These are phyloP conservation scores for Didymella pomorum DNA, from an alignment of 2,329 filamentous ascomycete genomes.

Conservation along the genomic window DNA sequence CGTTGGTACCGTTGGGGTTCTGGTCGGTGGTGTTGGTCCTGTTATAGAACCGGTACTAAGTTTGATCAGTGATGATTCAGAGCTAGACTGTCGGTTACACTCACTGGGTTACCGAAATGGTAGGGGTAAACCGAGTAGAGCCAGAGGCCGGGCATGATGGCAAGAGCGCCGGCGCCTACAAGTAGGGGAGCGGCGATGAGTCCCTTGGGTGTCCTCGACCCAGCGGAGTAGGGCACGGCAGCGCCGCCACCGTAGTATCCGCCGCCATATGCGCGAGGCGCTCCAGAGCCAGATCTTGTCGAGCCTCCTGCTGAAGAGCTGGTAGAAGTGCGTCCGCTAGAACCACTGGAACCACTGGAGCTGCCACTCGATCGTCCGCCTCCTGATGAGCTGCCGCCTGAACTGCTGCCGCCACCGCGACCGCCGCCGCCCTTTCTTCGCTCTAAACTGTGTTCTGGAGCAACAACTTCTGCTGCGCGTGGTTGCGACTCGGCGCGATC, in stretches of 20 bases:
- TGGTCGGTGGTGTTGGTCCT: conserved; percentile 52
- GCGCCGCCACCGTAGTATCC: conserved; percentile 70
- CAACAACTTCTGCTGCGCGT: conserved; percentile 34
- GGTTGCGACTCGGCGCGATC: conserved; percentile 27
- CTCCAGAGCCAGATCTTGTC: conserved; percentile 67
- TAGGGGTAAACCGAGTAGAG: conserved; percentile 70
- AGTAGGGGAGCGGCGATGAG: conserved; percentile 62
- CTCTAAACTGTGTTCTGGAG: conserved; percentile 46
- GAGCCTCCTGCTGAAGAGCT: conserved; percentile 48
- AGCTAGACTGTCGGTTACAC: neutral
- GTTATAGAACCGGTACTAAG: conserved; percentile 60
- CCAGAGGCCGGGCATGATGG: conserved; percentile 72
- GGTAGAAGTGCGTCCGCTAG: conserved; percentile 30
- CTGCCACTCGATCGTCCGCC: conserved; percentile 24
- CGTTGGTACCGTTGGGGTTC: conserved; percentile 43
- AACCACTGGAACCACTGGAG: conserved; percentile 19
- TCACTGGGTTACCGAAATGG: conserved; percentile 56
- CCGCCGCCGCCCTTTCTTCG: conserved; percentile 51
- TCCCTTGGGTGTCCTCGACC: conserved; percentile 57
- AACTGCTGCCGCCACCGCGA: conserved; percentile 35
- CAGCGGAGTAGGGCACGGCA: conserved; percentile 66
- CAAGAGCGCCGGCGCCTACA: conserved; percentile 56
- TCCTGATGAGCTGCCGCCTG: conserved; percentile 21
- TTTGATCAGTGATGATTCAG: neutral
- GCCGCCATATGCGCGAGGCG: conserved; percentile 66